Evolutionary conservation across 495 filamentous ascomycete species (phyloP).

Genomic region (Massariosphaeria phaeospora): DNA sequence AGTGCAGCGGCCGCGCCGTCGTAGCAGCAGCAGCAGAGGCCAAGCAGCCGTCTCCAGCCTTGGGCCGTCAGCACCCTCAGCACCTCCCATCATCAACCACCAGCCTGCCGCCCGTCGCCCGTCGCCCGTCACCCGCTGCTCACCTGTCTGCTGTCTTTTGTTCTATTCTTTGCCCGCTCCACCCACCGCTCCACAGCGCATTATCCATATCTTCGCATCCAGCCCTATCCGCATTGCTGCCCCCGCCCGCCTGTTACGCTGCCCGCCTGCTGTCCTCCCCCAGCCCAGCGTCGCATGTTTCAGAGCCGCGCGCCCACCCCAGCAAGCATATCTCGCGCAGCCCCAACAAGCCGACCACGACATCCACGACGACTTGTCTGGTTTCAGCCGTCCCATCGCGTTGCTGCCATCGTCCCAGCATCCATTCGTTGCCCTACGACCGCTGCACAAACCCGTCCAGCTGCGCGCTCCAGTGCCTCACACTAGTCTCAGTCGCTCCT

Average conservation of each 20-base stretch:
- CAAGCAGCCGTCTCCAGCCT: no score
- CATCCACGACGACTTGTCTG: background rate
- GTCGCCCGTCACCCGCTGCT: no score
- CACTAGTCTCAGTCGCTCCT: slow-evolving; percentile 26
- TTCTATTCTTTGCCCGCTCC: no score
- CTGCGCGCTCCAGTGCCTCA: slow-evolving; percentile 18
- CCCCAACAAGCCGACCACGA: background rate
- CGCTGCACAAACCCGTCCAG: background rate
- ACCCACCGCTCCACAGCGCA: no score
- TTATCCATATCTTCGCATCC: background rate
- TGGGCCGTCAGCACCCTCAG: no score
- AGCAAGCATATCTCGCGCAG: slow-evolving; percentile 6
- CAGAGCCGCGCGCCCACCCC: no score
- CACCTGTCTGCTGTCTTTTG: no score
- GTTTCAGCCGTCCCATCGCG: slow-evolving; percentile 2
- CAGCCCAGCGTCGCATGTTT: background rate
- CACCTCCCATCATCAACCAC: no score
- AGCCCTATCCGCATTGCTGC: background rate
- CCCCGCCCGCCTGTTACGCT: background rate
- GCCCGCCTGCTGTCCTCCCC: background rate
- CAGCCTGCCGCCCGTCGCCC: no score
- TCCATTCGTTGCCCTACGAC: slow-evolving; percentile 14
- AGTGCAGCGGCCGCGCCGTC: no score
- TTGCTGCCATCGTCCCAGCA: background rate
- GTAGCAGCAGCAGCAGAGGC: no score